Evolutionary conservation across 2,329 filamentous ascomycete genomes (phyloP), one percentile per base, ranked within the genome.

Genomic region (Colletotrichum higginsianum): DNA sequence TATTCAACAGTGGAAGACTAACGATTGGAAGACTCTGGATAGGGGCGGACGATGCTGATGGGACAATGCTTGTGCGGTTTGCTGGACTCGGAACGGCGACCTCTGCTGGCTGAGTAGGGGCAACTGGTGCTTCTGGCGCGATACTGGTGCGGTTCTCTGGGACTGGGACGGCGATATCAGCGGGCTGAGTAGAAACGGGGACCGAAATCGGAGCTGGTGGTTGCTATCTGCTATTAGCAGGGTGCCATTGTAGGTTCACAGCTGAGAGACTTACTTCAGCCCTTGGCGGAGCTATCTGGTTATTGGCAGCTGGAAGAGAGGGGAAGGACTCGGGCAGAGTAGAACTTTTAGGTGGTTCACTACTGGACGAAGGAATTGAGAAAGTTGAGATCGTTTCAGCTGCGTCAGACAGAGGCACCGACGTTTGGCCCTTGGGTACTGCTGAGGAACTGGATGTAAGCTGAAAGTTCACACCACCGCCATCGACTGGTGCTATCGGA

Each of bases 111-210:
- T 23, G 53, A 26, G 67, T 52, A 21, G 68, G 46, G 30, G 52
- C 44, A 35, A 44, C 62, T 2, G 67, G 56, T 21, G 66, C 61
- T 4, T 61, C 62, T 40, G 65, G 67, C 56, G 47, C 72, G 49
- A 72, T 72, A 2, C 71, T 73, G 58, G 55, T 52, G 16, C 49
- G 64, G 50, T 61, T 44, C 13, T 47, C 68, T 13, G 23, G 40
- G 16, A 26, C n/a, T 8, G 49, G 16, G 21, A 16, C 18, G 4
- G 44, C 30, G 15, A 35, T 47, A 8, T 62, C 35, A 30, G 38
- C 38, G 16, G 61, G 61, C 40, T 50, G 16, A 16, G 50, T 35
- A 42, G 66, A 18, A 35, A 61, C 16, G 18, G 30, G 35, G 40
- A 38, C 46, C 11, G 38, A 9, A 21, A 16, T 62, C 13, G 38